Base-by-base conservation (phyloP, 345 rosid species). In the Carallia brachiata region DNA sequence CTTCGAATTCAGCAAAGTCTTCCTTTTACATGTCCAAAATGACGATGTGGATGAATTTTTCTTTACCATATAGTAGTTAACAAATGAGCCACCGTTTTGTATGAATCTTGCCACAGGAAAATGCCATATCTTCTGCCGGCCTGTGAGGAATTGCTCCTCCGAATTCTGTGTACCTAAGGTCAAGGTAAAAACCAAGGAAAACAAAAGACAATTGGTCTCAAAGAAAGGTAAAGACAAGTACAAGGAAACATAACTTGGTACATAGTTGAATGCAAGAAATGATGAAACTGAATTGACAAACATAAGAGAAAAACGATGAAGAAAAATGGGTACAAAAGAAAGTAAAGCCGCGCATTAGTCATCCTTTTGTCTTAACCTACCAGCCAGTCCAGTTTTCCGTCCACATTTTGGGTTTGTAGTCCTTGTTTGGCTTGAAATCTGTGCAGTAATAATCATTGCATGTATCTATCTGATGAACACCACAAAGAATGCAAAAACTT, bases 401-500 rank as follows among this genome's bases (percentile, higher is more conserved):
- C 83, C 83, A 83, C 76, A 83, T 71, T 52, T 77, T 80, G 36
- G 86, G 86, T 67, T 80, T 83, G 50, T 75, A 74, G 48, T 52
- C 66, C 73, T 73, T 70, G 77, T 83, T 80, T 8, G 86, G 86
- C 58, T 68, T 63, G 73, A 80, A 80, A 64, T 75, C 65, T 18
- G 80, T 80, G 32, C 86, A 83, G 78, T 83, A 83, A 73, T 71
- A 83, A 16, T 78, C 86, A 60, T 83, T 83, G 67, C 85, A 82
- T 62, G 79, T 67, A 44, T 79, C 53, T 30, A 82, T 82, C 85
- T 77, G 73, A 23, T 23, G 23, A 54, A 60, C 7, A 31, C 6
- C 36, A 48, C 50, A 23, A 53, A 23, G 50, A 40, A 40, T 17
- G 16, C 6, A 3, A 36, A 7, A 6, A n/a, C 18, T 37, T 59